Evolutionary conservation across 2,329 filamentous ascomycete species (phyloP).

Genomic region (Fulvia fulva): DNA sequence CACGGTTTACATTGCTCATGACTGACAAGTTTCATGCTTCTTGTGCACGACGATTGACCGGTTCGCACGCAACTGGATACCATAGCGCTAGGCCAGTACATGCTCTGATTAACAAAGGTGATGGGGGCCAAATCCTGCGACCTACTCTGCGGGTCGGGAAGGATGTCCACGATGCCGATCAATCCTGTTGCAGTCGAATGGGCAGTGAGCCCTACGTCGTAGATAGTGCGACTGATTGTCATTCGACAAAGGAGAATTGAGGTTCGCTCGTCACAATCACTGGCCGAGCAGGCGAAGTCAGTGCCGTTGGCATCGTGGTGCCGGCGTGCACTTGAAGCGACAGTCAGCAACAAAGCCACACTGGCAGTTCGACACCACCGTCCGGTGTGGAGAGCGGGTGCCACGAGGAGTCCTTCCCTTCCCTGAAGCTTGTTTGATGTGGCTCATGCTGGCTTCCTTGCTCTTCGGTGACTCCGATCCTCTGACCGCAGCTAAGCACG

Average conservation of each 20-base stretch:
- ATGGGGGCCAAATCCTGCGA: conserved; percentile 11
- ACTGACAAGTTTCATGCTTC: conserved; percentile 6
- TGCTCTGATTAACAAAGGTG: conserved; percentile 8
- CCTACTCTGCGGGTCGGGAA: conserved; percentile 2
- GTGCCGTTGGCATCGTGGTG: neutral
- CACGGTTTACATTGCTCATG: conserved; percentile 1
- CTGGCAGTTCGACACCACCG: neutral
- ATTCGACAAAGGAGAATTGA: neutral
- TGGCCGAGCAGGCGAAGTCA: neutral
- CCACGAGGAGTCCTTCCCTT: conserved; percentile 4
- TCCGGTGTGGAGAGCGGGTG: conserved; percentile 2
- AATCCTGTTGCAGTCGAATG: neutral
- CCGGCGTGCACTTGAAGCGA: conserved; percentile 1
- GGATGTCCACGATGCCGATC: conserved; percentile 17
- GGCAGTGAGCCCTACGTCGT: neutral
- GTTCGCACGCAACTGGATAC: neutral
- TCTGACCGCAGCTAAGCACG: conserved; percentile 6
- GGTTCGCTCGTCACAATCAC: neutral
- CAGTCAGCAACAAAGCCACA: conserved; percentile 5
- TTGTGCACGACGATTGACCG: conserved; percentile 1
- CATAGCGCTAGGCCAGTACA: conserved; percentile 5
- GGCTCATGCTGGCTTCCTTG: neutral
- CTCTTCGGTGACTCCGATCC: conserved; percentile 5
- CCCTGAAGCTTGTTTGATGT: conserved; percentile 4
- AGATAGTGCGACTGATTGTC: neutral